A percentile compares a stretch with the other conserved stretches of the same genome.
Conservation (phyloP, 176 grass and related monocot genomes). For the Ensete glaucum region DNA sequence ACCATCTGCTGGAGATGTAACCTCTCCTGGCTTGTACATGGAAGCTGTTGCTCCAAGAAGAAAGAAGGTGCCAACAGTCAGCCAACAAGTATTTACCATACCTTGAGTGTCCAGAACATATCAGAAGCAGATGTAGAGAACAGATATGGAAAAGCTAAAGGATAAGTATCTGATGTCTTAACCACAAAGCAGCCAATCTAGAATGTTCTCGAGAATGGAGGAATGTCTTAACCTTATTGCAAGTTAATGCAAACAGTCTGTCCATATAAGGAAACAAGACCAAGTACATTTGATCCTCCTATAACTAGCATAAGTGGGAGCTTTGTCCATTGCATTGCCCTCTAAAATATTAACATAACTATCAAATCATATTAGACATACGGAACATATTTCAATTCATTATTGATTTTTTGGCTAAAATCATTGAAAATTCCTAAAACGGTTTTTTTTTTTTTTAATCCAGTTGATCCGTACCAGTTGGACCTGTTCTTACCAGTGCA, state of each 20-base stretch:
- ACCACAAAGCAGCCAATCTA: not conserved
- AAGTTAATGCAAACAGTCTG: not conserved
- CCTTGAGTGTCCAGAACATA: not conserved
- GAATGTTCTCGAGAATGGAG: not conserved
- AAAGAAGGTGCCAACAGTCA: not conserved
- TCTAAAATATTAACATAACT: no score
- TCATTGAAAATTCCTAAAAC: no score
- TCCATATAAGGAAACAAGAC: not conserved
- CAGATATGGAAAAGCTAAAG: not conserved
- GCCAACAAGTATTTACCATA: not conserved
- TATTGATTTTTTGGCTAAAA: no score
- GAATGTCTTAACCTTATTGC: not conserved
- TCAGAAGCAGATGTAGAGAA: not conserved
- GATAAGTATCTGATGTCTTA: not conserved
- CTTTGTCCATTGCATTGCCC: no score
- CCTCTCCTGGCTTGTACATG: not conserved
- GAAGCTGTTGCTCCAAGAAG: conserved; percentile 16
- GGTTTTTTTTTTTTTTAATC: no score
- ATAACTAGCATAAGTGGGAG: no score
- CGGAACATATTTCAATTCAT: no score
- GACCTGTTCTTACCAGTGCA: no score
- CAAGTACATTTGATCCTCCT: no score
- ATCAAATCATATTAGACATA: not conserved
- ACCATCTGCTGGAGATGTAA: conserved; percentile 11
- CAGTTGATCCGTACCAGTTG: no score